These are phyloP conservation scores for Neofusicoccum laricinum DNA, from an alignment of 2,329 filamentous ascomycete genomes.

Conservation along the genomic window DNA sequence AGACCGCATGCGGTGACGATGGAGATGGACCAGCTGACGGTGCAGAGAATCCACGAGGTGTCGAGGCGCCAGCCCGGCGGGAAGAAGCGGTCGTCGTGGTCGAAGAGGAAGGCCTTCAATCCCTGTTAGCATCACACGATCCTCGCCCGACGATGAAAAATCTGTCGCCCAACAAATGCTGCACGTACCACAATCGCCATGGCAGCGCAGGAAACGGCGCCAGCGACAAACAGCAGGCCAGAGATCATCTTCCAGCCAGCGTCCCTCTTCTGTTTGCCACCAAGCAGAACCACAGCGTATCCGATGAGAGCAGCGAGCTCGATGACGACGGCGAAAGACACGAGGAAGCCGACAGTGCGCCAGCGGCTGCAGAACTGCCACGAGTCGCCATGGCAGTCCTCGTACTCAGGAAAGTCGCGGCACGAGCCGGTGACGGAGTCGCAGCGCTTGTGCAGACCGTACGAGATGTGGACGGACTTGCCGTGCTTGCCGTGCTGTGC, in stretches of 20 bases:
- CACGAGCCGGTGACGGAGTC: conserved; percentile 65
- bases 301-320: conserved; percentile 78
- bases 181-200: conserved; percentile 77
- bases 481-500: conserved; percentile 32
- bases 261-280: conserved; percentile 76
- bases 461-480: conserved; percentile 38
- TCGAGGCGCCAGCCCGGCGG: conserved; percentile 74
- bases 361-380: conserved; percentile 88
- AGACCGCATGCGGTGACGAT: conserved; percentile 57
- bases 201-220: conserved; percentile 67
- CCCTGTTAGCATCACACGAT: background rate
- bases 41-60: conserved; percentile 70
- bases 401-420: conserved; percentile 62
- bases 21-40: conserved; percentile 57
- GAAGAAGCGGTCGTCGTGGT: conserved; percentile 79
- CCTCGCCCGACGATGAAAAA: background rate
- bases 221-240: conserved; percentile 63
- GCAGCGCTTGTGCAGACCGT: conserved; percentile 80
- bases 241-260: conserved; percentile 77
- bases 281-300: conserved; percentile 72
- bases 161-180: background rate
- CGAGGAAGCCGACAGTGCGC: conserved; percentile 82
- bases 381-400: conserved; percentile 65
- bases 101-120: conserved; percentile 72
- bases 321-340: conserved; percentile 78